These are phyloP conservation scores for Neofusicoccum laricinum DNA, from an alignment of 2,329 filamentous ascomycete species.

Conservation along the genomic window DNA sequence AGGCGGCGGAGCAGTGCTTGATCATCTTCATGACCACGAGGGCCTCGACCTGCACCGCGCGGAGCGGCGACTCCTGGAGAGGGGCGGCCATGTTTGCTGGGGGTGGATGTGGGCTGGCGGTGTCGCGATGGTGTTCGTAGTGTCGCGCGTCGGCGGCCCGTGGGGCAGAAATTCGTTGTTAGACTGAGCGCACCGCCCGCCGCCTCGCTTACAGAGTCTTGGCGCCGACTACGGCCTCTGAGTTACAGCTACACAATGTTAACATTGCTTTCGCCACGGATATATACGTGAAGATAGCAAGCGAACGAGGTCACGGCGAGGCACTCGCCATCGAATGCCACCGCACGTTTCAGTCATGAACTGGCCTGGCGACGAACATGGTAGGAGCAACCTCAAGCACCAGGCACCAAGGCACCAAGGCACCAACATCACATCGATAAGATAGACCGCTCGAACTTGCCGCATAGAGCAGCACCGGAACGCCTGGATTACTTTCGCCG, in stretches of 20 bases:
- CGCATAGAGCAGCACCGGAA: not conserved
- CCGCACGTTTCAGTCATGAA: no score
- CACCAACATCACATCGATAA: not conserved
- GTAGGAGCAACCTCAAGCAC: not conserved
- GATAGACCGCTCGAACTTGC: not conserved
- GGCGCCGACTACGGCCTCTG: not conserved
- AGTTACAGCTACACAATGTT: rapidly evolving
- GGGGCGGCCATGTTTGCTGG: slow-evolving; percentile 33
- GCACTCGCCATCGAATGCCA: no score
- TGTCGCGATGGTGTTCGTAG: slow-evolving; percentile 10
- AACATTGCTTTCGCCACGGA: no score
- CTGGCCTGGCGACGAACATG: not conserved
- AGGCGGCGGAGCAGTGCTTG: slow-evolving; percentile 85
- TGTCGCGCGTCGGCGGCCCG: slow-evolving; percentile 16
- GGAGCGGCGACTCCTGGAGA: slow-evolving; percentile 57
- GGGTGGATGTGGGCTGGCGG: slow-evolving; percentile 5
- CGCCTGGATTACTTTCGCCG: not conserved
- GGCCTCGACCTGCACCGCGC: slow-evolving; percentile 90
- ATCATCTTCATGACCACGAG: slow-evolving; percentile 98
- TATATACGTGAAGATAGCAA: no score
- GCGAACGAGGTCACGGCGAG: no score
- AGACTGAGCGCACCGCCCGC: not conserved
- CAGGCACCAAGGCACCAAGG: slow-evolving; percentile 4
- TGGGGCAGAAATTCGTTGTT: slow-evolving; percentile 18
- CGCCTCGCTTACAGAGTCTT: slow-evolving; percentile 10